Conservation (phyloP, 441 rosid genomes). For the California macrophylla region DNA sequence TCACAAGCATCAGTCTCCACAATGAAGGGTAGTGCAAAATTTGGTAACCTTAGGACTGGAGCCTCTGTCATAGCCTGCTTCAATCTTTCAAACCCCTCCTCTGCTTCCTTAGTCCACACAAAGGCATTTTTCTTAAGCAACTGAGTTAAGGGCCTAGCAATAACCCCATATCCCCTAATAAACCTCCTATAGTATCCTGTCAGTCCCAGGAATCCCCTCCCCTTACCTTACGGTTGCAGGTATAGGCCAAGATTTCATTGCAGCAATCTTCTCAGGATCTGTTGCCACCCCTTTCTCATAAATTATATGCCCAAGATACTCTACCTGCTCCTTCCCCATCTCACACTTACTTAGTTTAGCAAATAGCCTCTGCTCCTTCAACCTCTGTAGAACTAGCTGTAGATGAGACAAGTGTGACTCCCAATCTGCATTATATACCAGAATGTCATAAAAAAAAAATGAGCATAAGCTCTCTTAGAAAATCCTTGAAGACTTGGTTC, state of each 20-base stretch:
- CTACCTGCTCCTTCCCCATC: neutral
- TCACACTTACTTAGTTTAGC: neutral
- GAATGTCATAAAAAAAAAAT: neutral
- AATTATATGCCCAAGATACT: neutral
- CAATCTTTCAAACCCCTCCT: neutral
- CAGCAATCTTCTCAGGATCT: no score
- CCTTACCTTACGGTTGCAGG: neutral
- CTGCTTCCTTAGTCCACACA: neutral
- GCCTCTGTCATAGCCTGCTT: neutral
- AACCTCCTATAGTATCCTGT: neutral
- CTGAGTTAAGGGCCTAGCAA: neutral
- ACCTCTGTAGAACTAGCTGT: neutral
- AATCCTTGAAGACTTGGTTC: neutral
- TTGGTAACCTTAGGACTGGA: neutral
- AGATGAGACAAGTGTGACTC: neutral
- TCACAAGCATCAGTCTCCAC: neutral
- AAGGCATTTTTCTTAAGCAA: neutral
- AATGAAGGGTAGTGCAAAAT: neutral
- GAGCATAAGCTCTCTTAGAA: neutral
- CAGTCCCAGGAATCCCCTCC: neutral
- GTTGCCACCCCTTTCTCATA: neutral
- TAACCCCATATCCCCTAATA: neutral
- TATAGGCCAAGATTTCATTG: neutral
- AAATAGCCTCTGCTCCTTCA: neutral
- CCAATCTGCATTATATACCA: neutral